Conservation (phyloP, 1,139 yeast species). For the Nadsonia commutata region DNA sequence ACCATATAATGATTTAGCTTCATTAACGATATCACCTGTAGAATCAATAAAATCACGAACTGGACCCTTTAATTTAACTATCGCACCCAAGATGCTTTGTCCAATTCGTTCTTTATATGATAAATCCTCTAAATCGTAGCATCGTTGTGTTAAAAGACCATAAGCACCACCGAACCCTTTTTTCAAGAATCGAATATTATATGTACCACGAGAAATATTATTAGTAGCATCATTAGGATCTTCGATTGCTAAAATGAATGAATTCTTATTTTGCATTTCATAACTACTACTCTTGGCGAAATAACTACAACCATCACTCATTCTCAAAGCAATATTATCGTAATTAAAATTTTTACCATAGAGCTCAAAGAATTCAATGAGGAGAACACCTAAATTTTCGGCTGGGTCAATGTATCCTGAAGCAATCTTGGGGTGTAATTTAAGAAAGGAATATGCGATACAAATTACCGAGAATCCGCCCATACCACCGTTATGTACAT, state of each 20-base stretch:
- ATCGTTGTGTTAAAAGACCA: slow-evolving; percentile 42
- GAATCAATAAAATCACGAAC: slow-evolving; percentile 34
- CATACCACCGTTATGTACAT: slow-evolving; percentile 91
- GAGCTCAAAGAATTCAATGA: slow-evolving; percentile 89
- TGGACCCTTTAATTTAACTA: slow-evolving; percentile 61
- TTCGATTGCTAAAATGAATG: slow-evolving; percentile 64
- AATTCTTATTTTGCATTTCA: slow-evolving; percentile 39
- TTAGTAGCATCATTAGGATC: slow-evolving; percentile 80
- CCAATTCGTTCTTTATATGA: slow-evolving; percentile 57
- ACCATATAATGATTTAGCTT: neutral
- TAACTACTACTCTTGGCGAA: slow-evolving; percentile 42
- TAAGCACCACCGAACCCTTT: slow-evolving; percentile 88
- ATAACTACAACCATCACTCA: slow-evolving; percentile 36
- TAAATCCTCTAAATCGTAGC: slow-evolving; percentile 31
- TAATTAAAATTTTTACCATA: slow-evolving; percentile 88
- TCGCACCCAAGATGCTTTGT: slow-evolving; percentile 65
- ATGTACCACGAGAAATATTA: slow-evolving; percentile 77
- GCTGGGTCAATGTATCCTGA: slow-evolving; percentile 52
- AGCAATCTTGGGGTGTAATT: slow-evolving; percentile 59
- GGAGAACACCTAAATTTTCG: slow-evolving; percentile 72
- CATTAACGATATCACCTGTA: neutral
- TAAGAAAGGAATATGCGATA: slow-evolving; percentile 67
- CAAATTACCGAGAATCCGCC: slow-evolving; percentile 94
- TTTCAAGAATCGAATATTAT: slow-evolving; percentile 64
- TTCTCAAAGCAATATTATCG: slow-evolving; percentile 40